Conservation (phyloP, 2,329 filamentous ascomycete genomes). For the Hypoxylon sp. region DNA sequence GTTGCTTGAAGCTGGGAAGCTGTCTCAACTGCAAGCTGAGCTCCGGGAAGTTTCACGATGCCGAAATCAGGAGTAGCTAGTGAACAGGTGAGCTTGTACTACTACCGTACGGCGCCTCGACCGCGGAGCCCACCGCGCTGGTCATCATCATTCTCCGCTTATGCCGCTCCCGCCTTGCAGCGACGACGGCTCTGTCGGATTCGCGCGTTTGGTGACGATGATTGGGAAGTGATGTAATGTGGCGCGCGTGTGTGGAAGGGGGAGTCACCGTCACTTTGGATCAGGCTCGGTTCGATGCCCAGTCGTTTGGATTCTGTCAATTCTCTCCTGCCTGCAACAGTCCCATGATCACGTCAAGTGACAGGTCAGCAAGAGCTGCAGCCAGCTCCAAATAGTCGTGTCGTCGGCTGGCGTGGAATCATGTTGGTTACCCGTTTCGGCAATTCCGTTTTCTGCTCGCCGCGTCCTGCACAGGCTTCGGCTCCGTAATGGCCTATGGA, state of each 20-base stretch:
- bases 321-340: background rate
- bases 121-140: constrained; percentile 4
- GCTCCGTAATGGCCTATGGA: background rate
- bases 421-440: background rate
- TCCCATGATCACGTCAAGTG: background rate
- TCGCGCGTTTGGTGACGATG: background rate
- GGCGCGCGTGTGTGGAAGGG: background rate
- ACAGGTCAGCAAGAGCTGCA: background rate
- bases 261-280: constrained; percentile 9
- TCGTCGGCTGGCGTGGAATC: background rate
- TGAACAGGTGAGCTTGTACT: background rate
- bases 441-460: background rate
- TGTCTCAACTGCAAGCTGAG: background rate
- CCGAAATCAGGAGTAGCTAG: constrained; percentile 14
- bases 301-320: background rate
- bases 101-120: background rate
- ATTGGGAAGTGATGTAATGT: constrained; percentile 18
- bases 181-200: constrained; percentile 4
- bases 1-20: background rate
- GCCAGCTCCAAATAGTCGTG: background rate
- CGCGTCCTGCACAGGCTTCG: background rate
- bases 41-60: background rate
- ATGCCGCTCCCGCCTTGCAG: constrained; percentile 12
- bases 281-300: background rate
- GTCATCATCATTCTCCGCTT: background rate